phyloP scores from a whole-genome alignment of 1,284 basidiomycete species.

The Taiwanofungus camphoratus region DNA sequence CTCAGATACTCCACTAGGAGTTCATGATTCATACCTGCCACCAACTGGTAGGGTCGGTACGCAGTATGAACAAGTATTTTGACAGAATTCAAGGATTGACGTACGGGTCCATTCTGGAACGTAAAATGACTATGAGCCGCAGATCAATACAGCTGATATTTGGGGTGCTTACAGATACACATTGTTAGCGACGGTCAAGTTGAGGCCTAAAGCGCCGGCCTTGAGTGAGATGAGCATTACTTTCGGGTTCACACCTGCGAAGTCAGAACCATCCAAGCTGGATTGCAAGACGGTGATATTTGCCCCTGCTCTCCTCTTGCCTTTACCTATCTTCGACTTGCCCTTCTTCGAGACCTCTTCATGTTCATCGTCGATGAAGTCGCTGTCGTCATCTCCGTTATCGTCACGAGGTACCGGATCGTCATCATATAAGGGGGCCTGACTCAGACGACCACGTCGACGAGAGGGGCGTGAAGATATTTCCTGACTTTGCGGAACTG shows the following conservation, averaged over 20 bases:
- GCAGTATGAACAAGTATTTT: neutral
- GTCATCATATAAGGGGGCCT: constrained; percentile 16
- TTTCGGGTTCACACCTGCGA: constrained; percentile 47
- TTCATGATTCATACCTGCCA: constrained; percentile 57
- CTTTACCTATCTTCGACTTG: constrained; percentile 36
- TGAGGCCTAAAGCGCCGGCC: constrained; percentile 77
- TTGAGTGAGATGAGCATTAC: constrained; percentile 89
- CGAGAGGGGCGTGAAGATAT: constrained; percentile 17
- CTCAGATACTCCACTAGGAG: no score
- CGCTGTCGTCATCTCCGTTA: constrained; percentile 33
- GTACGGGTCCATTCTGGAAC: constrained; percentile 76
- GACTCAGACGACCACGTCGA: constrained; percentile 18
- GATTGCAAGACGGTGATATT: constrained; percentile 8
- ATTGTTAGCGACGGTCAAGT: constrained; percentile 86
- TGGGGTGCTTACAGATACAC: constrained; percentile 68
- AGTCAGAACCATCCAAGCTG: constrained; percentile 6
- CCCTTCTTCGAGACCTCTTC: constrained; percentile 30
- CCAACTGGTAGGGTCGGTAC: constrained; percentile 40
- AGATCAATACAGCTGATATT: neutral
- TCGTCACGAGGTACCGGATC: constrained; percentile 30
- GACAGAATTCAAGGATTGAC: constrained; percentile 23
- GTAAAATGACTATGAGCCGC: constrained; percentile 8
- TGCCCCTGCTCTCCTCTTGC: constrained; percentile 30
- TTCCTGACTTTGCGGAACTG: constrained; percentile 10
- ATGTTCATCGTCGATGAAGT: constrained; percentile 38